phyloP scores from a whole-genome alignment of 2,329 filamentous ascomycete genomes.

The Tricladium varicosporioides region DNA sequence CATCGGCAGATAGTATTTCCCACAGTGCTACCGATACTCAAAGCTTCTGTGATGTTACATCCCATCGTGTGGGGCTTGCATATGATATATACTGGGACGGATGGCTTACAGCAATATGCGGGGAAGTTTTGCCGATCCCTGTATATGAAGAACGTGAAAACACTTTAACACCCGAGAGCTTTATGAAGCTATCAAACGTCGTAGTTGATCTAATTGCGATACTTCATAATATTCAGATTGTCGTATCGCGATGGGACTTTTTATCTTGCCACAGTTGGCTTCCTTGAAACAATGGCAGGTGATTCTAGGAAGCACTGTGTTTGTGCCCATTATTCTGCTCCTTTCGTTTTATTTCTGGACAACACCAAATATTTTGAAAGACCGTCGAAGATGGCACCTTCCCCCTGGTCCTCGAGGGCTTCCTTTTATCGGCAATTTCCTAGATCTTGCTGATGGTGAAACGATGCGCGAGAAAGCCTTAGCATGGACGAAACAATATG shows the following conservation, averaged over 20 bases:
- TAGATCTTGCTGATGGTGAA: constrained; percentile 38
- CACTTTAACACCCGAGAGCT: no score
- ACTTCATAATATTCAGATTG: no score
- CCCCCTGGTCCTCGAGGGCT: constrained; percentile 40
- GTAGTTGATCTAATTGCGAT: no score
- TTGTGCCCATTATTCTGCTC: constrained; percentile 8
- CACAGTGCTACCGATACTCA: no score
- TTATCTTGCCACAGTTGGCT: not conserved
- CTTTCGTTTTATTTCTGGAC: constrained; percentile 20
- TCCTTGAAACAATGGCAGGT: constrained; percentile 6
- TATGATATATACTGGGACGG: not conserved
- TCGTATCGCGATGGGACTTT: not conserved
- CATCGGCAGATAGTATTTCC: no score
- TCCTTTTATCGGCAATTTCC: constrained; percentile 39
- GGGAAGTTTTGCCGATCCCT: not conserved
- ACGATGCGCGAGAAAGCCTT: constrained; percentile 30
- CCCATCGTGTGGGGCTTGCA: not conserved
- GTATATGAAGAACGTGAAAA: no score
- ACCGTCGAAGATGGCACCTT: constrained; percentile 29
- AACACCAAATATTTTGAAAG: constrained; percentile 20
- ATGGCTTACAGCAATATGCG: not conserved
- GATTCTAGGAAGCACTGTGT: not conserved
- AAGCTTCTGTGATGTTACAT: not conserved
- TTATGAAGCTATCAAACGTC: no score
- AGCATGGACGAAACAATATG: constrained; percentile 37